Base-by-base conservation (phyloP, 768 basidiomycete genomes). In the Termitomyces sp. region DNA sequence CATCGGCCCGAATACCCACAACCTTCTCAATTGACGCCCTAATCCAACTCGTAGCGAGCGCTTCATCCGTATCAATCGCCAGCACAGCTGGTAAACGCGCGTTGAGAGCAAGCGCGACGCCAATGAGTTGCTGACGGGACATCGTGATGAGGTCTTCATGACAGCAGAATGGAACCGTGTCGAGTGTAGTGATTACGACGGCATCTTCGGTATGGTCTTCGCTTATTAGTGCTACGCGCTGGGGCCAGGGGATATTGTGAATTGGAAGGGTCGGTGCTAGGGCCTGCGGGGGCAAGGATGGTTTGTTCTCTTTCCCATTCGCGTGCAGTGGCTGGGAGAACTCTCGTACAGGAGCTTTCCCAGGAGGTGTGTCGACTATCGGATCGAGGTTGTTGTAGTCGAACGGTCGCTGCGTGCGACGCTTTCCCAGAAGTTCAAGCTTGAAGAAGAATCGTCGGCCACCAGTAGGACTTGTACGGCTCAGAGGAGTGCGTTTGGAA, bases 61-160 rank as follows among this genome's bases (percentile, higher is more conserved):
- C 61, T n/a, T 73, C 72, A 42, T 70, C 66, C 2, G 74, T 68
- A 55, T 79, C 75, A 55, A 90, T 87, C 22, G 73, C 76, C 64
- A 85, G 67, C 0, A 72, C 76, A 45, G 57, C 66, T 2, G 88
- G 88, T 1, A 89, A 75, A 39, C 78, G 79, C 15, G 66, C 73
- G 67, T 91, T 91, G 48, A 91, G 76, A 9, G 73, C 62, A 16
- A 64, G 61, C 5, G 85, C 87, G 16, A 86, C 86, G 0, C 57
- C 68, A 48, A 84, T 66, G 46, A 91, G 81, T 59, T 81, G 74
- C 1, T 68, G 47, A 44, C 81, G 81, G 4, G 79, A 64, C 88
- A 91, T 89, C 1, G 80, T 77, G 55, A 88, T 65, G 44, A 89
- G 77, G 63, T 91, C 87, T 59, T 87, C 86, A 66, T 91, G 87